phyloP scores from a whole-genome alignment of 495 filamentous ascomycete species.

The Trichocladium antarcticum region DNA sequence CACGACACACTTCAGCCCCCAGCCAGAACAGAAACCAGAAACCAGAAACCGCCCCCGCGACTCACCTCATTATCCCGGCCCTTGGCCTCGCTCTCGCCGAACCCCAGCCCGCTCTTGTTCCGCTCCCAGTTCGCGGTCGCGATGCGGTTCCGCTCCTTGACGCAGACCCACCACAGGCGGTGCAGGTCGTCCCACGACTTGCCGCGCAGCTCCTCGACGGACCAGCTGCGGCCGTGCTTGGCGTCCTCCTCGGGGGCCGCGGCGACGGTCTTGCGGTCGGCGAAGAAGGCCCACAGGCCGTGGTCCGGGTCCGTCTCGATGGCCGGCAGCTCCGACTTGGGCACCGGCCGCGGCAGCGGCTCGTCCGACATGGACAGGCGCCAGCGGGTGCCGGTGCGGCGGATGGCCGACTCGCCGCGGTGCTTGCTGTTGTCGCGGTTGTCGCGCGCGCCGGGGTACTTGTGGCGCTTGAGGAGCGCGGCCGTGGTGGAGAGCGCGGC shows the following conservation, averaged over 20 bases:
- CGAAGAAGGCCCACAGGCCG: conserved; percentile 92
- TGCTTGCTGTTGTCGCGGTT: conserved; percentile 52
- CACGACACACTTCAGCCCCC: not conserved
- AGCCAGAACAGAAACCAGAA: not conserved
- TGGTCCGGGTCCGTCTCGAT: conserved; percentile 58
- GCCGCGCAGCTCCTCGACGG: conserved; percentile 69
- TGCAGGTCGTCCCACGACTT: conserved; percentile 95
- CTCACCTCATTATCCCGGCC: conserved; percentile 53
- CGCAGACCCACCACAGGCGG: conserved; percentile 86
- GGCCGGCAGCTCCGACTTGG: conserved; percentile 48
- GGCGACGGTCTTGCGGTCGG: conserved; percentile 49
- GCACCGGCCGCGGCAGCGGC: conserved; percentile 62
- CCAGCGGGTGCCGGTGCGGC: conserved; percentile 62
- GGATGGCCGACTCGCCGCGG: conserved; percentile 72
- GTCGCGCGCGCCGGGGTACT: conserved; percentile 26
- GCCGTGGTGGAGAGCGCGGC: conserved; percentile 31
- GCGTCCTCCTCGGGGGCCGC: conserved; percentile 54
- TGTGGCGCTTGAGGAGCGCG: conserved; percentile 27
- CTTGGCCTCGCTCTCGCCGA: conserved; percentile 53
- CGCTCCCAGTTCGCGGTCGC: conserved; percentile 63
- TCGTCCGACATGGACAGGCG: conserved; percentile 58
- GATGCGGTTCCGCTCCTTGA: conserved; percentile 83
- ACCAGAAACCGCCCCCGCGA: conserved; percentile 8
- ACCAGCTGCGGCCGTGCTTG: conserved; percentile 72
- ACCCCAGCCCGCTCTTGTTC: conserved; percentile 49